These are phyloP conservation scores for Schizopora paradoxa DNA, from an alignment of 1,284 basidiomycete genomes.

Conservation along the genomic window DNA sequence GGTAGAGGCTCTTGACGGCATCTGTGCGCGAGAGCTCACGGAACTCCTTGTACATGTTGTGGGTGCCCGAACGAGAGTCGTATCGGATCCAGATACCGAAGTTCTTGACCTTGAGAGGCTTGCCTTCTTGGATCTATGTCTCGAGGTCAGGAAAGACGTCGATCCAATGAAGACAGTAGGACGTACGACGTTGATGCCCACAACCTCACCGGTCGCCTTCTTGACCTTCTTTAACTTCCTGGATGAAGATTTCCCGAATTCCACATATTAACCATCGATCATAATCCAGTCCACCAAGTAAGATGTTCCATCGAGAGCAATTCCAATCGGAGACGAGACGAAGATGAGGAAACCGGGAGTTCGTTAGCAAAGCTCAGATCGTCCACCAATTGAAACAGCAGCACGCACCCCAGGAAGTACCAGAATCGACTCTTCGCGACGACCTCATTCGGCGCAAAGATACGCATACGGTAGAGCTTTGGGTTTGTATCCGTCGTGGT, in stretches of 20 bases:
- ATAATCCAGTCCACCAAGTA: neutral
- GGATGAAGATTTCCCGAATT: conserved; percentile 27
- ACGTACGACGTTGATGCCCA: conserved; percentile 96
- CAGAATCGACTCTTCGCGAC: conserved; percentile 99
- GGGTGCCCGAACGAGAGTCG: conserved; percentile 95
- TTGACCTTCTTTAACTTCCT: conserved; percentile 99
- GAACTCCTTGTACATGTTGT: conserved; percentile 99
- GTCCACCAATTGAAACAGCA: too few species aligned
- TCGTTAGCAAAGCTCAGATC: too few species aligned
- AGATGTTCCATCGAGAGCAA: neutral
- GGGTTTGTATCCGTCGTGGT: conserved; percentile 90
- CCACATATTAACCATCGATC: too few species aligned
- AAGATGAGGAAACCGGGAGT: too few species aligned
- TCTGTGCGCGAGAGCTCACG: conserved; percentile 92
- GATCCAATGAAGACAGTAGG: conserved; percentile 21
- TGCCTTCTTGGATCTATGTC: conserved; percentile 90
- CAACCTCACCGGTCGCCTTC: conserved; percentile 98
- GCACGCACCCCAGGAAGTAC: conserved; percentile 87
- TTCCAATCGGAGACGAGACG: too few species aligned
- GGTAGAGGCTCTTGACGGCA: conserved; percentile 96
- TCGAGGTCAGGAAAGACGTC: conserved; percentile 13
- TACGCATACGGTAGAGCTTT: conserved; percentile 99
- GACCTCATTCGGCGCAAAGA: conserved; percentile 97
- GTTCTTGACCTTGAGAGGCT: conserved; percentile 98
- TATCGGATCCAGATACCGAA: conserved; percentile 99